phyloP scores from a whole-genome alignment of 371 early-diverging fungal species.

The Smittium mucronatum region DNA sequence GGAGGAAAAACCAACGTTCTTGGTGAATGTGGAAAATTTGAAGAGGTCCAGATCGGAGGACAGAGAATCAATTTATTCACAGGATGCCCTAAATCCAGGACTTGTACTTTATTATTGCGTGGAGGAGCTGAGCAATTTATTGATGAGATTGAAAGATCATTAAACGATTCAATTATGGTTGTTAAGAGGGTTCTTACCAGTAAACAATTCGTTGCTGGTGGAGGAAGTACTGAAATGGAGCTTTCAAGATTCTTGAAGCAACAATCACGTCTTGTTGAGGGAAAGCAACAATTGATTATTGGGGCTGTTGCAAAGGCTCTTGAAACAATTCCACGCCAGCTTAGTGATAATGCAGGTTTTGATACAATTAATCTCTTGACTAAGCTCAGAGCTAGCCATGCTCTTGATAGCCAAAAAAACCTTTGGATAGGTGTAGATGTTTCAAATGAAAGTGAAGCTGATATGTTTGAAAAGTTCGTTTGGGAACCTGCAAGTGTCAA shows the following conservation, averaged over 20 bases:
- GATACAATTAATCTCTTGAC: slow-evolving; percentile 98
- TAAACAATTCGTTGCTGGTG: slow-evolving; percentile 93
- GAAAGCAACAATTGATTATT: slow-evolving; percentile 94
- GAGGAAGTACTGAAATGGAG: slow-evolving; percentile 98
- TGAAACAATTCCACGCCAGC: slow-evolving; percentile 97
- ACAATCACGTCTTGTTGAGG: slow-evolving; percentile 78
- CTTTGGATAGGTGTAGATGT: slow-evolving; percentile 93
- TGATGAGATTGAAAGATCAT: slow-evolving; percentile 97
- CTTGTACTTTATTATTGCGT: slow-evolving; percentile 93
- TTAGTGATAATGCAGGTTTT: slow-evolving; percentile 98
- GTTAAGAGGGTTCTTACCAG: slow-evolving; percentile 91
- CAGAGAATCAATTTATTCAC: slow-evolving; percentile 96
- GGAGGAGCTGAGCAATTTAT: slow-evolving; percentile 99
- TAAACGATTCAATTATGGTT: slow-evolving; percentile 99
- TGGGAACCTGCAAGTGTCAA: slow-evolving; percentile 99
- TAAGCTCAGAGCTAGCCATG: slow-evolving; percentile 91
- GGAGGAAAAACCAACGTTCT: slow-evolving; percentile 49
- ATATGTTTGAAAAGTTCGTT: slow-evolving; percentile 90
- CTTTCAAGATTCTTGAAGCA: slow-evolving; percentile 89
- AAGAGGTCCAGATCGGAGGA: slow-evolving; percentile 97
- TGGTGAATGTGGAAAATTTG: slow-evolving; percentile 85
- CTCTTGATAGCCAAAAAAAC: slow-evolving; percentile 39
- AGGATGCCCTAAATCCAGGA: slow-evolving; percentile 78
- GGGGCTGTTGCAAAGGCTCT: slow-evolving; percentile 95
- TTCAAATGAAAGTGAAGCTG: slow-evolving; percentile 73